Conservation (phyloP, 208 protist genomes). For the Leishmania martiniquensis region DNA sequence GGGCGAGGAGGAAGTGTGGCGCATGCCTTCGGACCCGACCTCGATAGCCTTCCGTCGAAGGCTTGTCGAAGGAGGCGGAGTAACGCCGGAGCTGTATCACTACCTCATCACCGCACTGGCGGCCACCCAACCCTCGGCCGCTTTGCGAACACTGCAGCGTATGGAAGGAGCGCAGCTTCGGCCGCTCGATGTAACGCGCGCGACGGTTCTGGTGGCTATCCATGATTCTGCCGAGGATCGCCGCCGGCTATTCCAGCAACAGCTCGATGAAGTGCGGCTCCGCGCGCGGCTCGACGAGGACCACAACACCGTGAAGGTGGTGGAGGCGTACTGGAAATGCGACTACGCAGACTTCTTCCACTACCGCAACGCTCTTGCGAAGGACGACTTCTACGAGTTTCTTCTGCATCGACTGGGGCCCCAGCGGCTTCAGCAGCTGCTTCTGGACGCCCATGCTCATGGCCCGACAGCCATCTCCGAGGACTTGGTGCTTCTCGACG, state of each 20-base stretch:
- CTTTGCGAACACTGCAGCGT: constrained; percentile 68
- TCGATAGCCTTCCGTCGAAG: constrained; percentile 52
- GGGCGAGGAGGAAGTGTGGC: constrained; percentile 62
- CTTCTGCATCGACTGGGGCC: constrained; percentile 59
- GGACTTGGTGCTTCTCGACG: constrained; percentile 73
- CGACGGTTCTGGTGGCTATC: constrained; percentile 59
- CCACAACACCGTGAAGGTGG: constrained; percentile 47
- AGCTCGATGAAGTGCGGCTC: constrained; percentile 50
- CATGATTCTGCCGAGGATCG: constrained; percentile 49
- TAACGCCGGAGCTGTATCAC: constrained; percentile 89
- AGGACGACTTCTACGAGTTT: constrained; percentile 53
- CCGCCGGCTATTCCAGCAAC: constrained; percentile 58
- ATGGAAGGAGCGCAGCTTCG: constrained; percentile 71
- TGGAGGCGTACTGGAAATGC: constrained; percentile 88
- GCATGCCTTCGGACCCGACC: constrained; percentile 50
- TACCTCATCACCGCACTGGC: constrained; percentile 80
- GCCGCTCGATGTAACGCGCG: constrained; percentile 76
- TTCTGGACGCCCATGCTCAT: constrained; percentile 34
- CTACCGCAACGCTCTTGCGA: constrained; percentile 71
- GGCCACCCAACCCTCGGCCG: constrained; percentile 57
- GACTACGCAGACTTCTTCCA: constrained; percentile 81
- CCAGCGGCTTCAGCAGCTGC: constrained; percentile 51
- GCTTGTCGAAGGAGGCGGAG: constrained; percentile 58
- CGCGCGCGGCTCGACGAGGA: constrained; percentile 62
- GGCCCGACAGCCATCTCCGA: constrained; percentile 20